These are phyloP conservation scores for Curvularia sp. DNA, from an alignment of 2,329 filamentous ascomycete genomes.

Conservation along the genomic window DNA sequence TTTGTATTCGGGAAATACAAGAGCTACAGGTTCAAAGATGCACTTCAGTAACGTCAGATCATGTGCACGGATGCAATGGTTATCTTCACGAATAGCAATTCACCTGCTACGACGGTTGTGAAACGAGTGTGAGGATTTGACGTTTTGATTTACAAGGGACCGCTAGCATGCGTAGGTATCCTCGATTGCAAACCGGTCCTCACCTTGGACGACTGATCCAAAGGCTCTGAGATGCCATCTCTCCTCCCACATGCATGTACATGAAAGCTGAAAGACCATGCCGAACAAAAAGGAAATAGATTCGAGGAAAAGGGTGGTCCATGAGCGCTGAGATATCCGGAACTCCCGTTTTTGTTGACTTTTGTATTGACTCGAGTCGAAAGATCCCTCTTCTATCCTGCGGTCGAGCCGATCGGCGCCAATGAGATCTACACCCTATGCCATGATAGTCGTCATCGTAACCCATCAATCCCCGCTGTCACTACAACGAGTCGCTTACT, in stretches of 20 bases:
- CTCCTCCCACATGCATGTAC: slow-evolving; percentile 54
- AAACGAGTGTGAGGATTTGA: slow-evolving; percentile 46
- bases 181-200: slow-evolving; percentile 56
- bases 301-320: slow-evolving; percentile 49
- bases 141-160: slow-evolving; percentile 52
- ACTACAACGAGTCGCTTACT: slow-evolving; percentile 71
- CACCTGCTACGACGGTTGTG: background rate
- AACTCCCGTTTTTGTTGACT: slow-evolving; percentile 53
- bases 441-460: slow-evolving; percentile 51
- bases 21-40: background rate
- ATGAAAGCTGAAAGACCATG: slow-evolving; percentile 51
- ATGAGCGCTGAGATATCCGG: slow-evolving; percentile 55
- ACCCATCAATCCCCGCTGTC: slow-evolving; percentile 46
- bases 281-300: slow-evolving; percentile 50
- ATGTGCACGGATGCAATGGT: too few relatives aligned
- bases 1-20: background rate
- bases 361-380: slow-evolving; percentile 52
- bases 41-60: background rate
- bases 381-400: slow-evolving; percentile 56
- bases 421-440: slow-evolving; percentile 51
- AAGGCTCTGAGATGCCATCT: slow-evolving; percentile 53
- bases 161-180: slow-evolving; percentile 56
- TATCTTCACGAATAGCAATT: background rate
- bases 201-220: slow-evolving; percentile 48
- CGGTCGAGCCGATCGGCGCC: slow-evolving; percentile 52